Evolutionary conservation across 176 grass and related monocot genomes (phyloP).

Genomic region (Ensete ventricosum): DNA sequence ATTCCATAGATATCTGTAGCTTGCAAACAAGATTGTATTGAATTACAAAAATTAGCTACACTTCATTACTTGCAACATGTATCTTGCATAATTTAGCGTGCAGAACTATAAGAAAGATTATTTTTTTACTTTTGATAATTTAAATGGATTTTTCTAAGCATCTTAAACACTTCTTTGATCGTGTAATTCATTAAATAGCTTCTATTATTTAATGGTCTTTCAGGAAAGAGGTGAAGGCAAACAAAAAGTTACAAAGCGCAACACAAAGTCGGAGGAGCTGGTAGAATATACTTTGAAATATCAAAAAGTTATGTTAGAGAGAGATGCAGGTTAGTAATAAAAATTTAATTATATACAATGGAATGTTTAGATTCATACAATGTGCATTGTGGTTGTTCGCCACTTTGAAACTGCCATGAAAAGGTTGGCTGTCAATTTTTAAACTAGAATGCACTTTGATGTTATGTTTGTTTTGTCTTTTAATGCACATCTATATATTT

Average conservation of each 20-base stretch:
- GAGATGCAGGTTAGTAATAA: slow-evolving; percentile 69
- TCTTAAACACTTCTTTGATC: no score
- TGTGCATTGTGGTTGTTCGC: slow-evolving; percentile 7
- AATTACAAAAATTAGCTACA: no score
- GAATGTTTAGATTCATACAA: not conserved
- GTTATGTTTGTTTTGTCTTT: no score
- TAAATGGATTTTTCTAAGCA: no score
- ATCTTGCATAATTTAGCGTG: not conserved
- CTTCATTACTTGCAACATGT: no score
- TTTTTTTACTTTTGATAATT: not conserved
- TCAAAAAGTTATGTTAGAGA: slow-evolving; percentile 72
- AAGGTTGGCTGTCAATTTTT: no score
- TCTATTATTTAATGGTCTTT: slow-evolving; percentile 24
- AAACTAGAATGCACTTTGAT: no score
- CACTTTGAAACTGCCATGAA: not conserved
- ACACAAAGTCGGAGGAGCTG: slow-evolving; percentile 68
- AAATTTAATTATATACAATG: no score
- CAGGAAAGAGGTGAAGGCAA: slow-evolving; percentile 56
- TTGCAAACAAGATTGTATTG: no score
- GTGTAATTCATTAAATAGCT: not conserved
- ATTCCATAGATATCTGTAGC: no score
- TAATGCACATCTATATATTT: not conserved
- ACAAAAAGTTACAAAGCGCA: slow-evolving; percentile 55
- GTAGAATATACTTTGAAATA: slow-evolving; percentile 77
- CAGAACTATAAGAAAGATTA: not conserved